These are phyloP conservation scores for Candida lessepsii DNA, from an alignment of 805 yeast species.

Conservation along the genomic window DNA sequence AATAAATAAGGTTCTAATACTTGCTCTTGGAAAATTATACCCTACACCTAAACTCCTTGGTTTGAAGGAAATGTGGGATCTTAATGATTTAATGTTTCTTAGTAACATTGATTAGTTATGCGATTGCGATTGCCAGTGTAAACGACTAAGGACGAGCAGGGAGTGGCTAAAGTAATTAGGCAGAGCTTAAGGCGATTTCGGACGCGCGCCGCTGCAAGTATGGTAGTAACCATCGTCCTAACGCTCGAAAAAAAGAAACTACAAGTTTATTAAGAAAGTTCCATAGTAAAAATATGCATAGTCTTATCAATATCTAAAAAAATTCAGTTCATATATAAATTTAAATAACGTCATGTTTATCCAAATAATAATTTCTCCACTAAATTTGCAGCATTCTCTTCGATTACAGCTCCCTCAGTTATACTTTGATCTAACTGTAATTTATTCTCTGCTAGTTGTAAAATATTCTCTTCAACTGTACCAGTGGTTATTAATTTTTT, in stretches of 20 bases:
- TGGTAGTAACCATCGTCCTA: too few species aligned
- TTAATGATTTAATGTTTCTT: slow-evolving; percentile 1
- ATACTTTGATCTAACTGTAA: slow-evolving; percentile 76
- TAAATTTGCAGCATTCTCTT: slow-evolving; percentile 52
- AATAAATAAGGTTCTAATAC: slow-evolving; percentile 48
- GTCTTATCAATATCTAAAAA: too few species aligned
- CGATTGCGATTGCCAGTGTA: background rate
- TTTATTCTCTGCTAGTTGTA: slow-evolving; percentile 83
- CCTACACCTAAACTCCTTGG: background rate
- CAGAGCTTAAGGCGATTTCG: too few species aligned
- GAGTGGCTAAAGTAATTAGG: too few species aligned
- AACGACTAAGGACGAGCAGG: background rate
- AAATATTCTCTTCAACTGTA: slow-evolving; percentile 87
- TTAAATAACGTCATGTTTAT: too few species aligned
- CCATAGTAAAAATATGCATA: too few species aligned
- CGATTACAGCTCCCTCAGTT: slow-evolving; percentile 47
- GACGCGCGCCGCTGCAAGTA: too few species aligned
- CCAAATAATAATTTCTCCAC: slow-evolving; percentile 50
- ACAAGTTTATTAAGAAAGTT: too few species aligned
- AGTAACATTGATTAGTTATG: slow-evolving; percentile 6
- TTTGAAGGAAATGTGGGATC: background rate
- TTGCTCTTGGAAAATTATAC: background rate
- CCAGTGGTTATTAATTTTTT: slow-evolving; percentile 67
- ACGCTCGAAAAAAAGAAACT: too few species aligned
- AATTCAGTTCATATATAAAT: too few species aligned